Conservation (phyloP, 768 basidiomycete species). For the Nevesoporus exiguus region DNA sequence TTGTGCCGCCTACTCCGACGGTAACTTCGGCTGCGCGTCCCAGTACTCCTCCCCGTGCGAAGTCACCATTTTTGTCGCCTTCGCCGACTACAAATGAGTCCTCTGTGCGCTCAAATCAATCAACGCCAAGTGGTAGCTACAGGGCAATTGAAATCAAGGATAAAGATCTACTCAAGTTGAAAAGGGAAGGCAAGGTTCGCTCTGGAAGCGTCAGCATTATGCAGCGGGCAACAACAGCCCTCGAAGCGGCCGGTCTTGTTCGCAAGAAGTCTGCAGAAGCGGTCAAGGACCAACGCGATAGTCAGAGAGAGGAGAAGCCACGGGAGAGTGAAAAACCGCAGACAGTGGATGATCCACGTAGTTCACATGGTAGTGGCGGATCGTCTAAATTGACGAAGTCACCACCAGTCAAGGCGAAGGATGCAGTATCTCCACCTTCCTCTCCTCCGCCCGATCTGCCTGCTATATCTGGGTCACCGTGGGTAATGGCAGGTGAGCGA, state of each 20-base stretch:
- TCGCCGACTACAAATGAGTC: conserved; percentile 51
- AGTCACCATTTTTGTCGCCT: conserved; percentile 56
- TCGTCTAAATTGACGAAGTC: conserved; percentile 64
- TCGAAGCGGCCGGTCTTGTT: conserved; percentile 82
- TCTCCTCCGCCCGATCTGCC: conserved; percentile 46
- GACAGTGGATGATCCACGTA: conserved; percentile 56
- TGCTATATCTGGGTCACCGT: conserved; percentile 59
- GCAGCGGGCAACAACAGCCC: conserved; percentile 89
- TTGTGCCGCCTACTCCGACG: conserved; percentile 79
- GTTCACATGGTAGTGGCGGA: conserved; percentile 60
- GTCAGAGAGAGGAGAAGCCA: conserved; percentile 41
- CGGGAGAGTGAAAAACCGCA: conserved; percentile 41
- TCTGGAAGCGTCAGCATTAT: conserved; percentile 94
- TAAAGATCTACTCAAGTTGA: conserved; percentile 45
- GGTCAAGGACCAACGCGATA: conserved; percentile 60
- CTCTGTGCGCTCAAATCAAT: conserved; percentile 56
- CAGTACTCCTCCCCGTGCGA: conserved; percentile 48
- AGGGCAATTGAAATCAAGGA: conserved; percentile 50
- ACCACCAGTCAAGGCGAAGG: conserved; percentile 55
- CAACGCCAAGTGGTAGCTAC: conserved; percentile 62
- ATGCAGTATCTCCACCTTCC: conserved; percentile 42
- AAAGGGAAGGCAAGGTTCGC: conserved; percentile 57
- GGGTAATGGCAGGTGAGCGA: conserved; percentile 57
- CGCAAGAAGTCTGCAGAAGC: conserved; percentile 79
- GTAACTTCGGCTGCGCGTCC: conserved; percentile 37